A percentile compares a stretch with the other conserved stretches of the same genome.
phyloP scores from a whole-genome alignment of 306 rosid genomes.

The Pyrus communis region DNA sequence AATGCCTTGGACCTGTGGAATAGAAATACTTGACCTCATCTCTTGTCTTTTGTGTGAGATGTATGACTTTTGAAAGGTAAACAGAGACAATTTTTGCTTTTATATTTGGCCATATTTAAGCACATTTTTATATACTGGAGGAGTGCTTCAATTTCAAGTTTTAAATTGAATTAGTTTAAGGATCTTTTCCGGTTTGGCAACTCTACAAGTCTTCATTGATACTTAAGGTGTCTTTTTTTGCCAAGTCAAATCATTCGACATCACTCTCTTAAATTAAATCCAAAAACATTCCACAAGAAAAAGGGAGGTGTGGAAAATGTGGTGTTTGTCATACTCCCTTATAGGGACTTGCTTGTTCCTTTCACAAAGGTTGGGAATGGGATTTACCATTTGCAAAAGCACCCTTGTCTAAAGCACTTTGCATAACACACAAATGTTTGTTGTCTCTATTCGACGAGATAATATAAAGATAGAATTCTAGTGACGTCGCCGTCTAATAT shows the following conservation, averaged over 20 bases:
- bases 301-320: background rate
- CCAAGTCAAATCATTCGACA: background rate
- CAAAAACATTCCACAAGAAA: background rate
- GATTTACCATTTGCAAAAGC: background rate
- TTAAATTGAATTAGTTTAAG: background rate
- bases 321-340: background rate
- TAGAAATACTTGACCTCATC: background rate
- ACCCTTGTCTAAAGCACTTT: background rate
- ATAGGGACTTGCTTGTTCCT: background rate
- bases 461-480: no score
- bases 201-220: background rate
- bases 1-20: no score
- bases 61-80: background rate
- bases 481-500: background rate
- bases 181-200: background rate
- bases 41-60: background rate
- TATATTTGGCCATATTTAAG: background rate
- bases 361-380: background rate
- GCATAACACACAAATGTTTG: background rate
- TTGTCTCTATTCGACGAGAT: background rate
- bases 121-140: background rate
- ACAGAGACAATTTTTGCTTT: background rate
- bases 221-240: no score
- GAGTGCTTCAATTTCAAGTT: background rate
- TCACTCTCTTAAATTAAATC: background rate